phyloP scores from a whole-genome alignment of 1,139 yeast genomes.

The Sugiyamaella novakii region DNA sequence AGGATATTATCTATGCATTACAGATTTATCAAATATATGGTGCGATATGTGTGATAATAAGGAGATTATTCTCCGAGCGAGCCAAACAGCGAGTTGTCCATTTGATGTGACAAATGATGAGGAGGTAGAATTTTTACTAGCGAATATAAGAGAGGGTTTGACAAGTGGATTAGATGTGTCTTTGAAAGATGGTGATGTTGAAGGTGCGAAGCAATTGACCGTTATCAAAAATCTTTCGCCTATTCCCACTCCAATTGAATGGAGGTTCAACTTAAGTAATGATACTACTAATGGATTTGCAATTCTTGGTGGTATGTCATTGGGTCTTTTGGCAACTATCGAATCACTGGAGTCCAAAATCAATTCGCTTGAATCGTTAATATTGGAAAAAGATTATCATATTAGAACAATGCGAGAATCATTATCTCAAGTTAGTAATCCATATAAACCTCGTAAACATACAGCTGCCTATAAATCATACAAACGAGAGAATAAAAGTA shows the following conservation, averaged over 20 bases:
- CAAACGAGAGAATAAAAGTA: background rate
- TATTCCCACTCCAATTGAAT: conserved; percentile 23
- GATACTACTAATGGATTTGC: conserved; percentile 1
- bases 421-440: conserved; percentile 18
- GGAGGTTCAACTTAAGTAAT: conserved; percentile 22
- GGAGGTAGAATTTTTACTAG: conserved; percentile 2
- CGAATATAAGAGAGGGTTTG: conserved; percentile 1
- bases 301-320: conserved; percentile 17
- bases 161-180: conserved; percentile 1
- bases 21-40: conserved; percentile 15
- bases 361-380: conserved; percentile 16
- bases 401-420: conserved; percentile 22
- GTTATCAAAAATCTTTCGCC: conserved; percentile 18
- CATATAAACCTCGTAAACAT: conserved; percentile 23
- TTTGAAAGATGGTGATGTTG: background rate
- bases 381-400: conserved; percentile 29
- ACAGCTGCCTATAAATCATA: conserved; percentile 13
- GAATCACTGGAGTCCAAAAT: conserved; percentile 16
- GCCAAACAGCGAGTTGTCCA: conserved; percentile 7
- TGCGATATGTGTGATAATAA: background rate
- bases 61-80: conserved; percentile 11
- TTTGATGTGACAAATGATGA: conserved; percentile 7
- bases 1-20: conserved; percentile 16
- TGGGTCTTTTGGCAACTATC: conserved; percentile 17
- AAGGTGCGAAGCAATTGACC: conserved; percentile 1